Conservation (phyloP, 768 basidiomycete genomes). For the Pisolithus tinctorius region DNA sequence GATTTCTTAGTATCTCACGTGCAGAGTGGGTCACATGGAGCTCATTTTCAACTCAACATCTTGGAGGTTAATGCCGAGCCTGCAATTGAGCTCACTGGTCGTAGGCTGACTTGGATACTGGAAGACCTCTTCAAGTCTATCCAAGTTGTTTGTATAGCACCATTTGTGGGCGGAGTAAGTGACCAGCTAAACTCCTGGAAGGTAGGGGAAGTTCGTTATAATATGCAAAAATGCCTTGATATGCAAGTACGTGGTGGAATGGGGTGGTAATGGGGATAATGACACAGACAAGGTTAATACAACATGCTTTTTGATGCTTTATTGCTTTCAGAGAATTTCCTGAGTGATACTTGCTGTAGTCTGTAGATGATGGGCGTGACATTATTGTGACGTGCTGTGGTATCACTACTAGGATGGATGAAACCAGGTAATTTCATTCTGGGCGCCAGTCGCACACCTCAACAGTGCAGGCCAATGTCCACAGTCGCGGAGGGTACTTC, state of each 20-base stretch:
- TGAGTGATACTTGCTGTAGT: too few species aligned
- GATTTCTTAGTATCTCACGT: constrained; percentile 74
- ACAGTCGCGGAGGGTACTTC: constrained; percentile 27
- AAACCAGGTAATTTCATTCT: background rate
- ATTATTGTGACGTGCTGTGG: too few species aligned
- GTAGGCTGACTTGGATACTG: constrained; percentile 72
- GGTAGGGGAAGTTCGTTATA: constrained; percentile 44
- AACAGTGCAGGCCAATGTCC: constrained; percentile 15
- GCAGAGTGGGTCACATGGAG: constrained; percentile 3
- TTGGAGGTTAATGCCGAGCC: constrained; percentile 95
- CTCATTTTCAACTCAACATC: constrained; percentile 55
- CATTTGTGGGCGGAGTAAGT: constrained; percentile 36
- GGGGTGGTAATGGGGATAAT: constrained; percentile 2
- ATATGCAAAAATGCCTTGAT: constrained; percentile 66
- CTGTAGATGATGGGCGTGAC: too few species aligned
- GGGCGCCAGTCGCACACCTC: background rate
- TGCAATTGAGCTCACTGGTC: constrained; percentile 90
- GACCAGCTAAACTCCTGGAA: constrained; percentile 30
- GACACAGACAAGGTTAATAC: background rate
- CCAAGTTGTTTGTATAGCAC: constrained; percentile 58
- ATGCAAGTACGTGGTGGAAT: constrained; percentile 36
- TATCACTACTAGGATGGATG: too few species aligned
- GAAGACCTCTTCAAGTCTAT: constrained; percentile 75
- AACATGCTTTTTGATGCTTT: background rate
- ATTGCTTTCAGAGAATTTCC: background rate